Base-by-base conservation (phyloP, 495 filamentous ascomycete species). In the Pyrenopolyporus hunteri region DNA sequence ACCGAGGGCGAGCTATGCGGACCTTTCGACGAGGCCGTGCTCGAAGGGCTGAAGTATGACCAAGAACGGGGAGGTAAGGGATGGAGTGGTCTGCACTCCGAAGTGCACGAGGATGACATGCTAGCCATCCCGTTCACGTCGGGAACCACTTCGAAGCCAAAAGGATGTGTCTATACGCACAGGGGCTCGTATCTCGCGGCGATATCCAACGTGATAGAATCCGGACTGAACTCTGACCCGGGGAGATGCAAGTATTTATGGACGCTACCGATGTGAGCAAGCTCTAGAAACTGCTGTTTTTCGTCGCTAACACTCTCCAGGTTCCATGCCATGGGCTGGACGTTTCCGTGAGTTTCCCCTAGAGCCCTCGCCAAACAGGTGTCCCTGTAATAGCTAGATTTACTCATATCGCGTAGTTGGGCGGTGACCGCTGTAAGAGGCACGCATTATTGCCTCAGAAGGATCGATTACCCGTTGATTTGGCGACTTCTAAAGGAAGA, bases 281-380 rank as follows among this genome's bases (percentile, higher is more conserved):
- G 9, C 26, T 17, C 19, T 3, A 6, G 29, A 14, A n/a, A 7
- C 0, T 1, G 1, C 3, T 23, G 3, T 2, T 10, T 13, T 32
- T 11, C 9, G 22, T 35, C 19, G 56, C 66, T 71, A 64, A 74
- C 42, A 11, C 5, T 13, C 6, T 9, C n/a, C 10, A 77, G 75
- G 75, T 98, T 98, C 70, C 94, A 98, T 78, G 94, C 94, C 17
- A 85, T 89, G 66, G 93, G 93, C 70, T 93, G 90, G 90, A 93
- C 85, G 7, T 90, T 90, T 68, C 86, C 86, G 37, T 70, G 59
- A 62, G 64, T 61, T 7, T 42, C 9, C 26, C 26, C 26, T 29
- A 29, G 9, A 9, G 26, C 26, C 5, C n/a, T 29, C 3, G 0
- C 14, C 9, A 8, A 19, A 20, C 9, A 35, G 1, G 2, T 10